Percentiles rank a stretch among this genome's conserved stretches.
Evolutionary conservation across 352 stramenopile genomes (phyloP).

Genomic region (Pythium utonaiense): DNA sequence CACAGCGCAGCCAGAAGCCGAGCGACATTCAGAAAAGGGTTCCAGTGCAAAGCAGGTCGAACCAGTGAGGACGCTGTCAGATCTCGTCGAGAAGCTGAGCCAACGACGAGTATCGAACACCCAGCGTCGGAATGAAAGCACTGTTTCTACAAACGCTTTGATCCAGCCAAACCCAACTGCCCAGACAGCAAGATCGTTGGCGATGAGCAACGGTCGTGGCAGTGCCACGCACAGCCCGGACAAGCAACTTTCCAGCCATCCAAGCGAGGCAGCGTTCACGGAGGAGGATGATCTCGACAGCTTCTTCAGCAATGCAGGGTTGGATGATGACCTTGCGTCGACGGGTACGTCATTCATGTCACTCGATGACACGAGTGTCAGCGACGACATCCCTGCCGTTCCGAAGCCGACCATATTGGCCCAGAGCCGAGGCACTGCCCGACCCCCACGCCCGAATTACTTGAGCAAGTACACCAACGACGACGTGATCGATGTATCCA

Average conservation of each 20-base stretch:
- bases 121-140: neutral
- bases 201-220: neutral
- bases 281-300: neutral
- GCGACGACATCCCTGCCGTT: conserved; percentile 1
- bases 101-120: neutral
- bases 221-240: neutral
- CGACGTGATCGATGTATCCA: conserved; percentile 31
- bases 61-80: neutral
- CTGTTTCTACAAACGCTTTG: neutral
- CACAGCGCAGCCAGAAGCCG: neutral
- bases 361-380: neutral
- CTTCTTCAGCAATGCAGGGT: neutral
- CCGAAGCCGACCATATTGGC: neutral
- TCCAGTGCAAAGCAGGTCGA: neutral
- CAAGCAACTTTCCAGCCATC: neutral
- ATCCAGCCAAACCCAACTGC: neutral
- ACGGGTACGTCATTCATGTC: conserved; percentile 16
- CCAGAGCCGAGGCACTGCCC: neutral
- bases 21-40: neutral
- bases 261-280: neutral
- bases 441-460: neutral
- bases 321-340: neutral
- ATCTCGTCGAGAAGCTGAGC: neutral
- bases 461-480: conserved; percentile 14
- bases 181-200: neutral